Evolutionary conservation across 2,329 filamentous ascomycete genomes (phyloP).

Genomic region (Aureobasidium sp.): DNA sequence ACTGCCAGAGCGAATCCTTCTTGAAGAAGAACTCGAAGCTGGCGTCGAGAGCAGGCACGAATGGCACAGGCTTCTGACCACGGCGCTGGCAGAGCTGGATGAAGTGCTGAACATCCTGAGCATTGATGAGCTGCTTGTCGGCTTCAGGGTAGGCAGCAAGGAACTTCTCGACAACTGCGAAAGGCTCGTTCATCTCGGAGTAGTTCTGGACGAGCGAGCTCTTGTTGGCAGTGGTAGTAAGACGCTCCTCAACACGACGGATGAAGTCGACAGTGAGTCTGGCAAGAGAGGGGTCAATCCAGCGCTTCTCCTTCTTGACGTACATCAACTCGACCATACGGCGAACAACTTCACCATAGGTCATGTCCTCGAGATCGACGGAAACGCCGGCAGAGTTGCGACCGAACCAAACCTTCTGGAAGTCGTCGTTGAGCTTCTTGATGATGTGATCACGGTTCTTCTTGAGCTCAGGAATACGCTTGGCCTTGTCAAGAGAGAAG

Average conservation of each 20-base stretch:
- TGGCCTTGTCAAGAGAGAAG: conserved; percentile 91
- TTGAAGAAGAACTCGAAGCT: conserved; percentile 99
- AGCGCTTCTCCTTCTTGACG: conserved; percentile 79
- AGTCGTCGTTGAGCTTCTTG: conserved; percentile 90
- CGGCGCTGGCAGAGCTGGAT: conserved; percentile 82
- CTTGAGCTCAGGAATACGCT: conserved; percentile 77
- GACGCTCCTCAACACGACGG: conserved; percentile 91
- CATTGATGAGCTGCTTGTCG: conserved; percentile 86
- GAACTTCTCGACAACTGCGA: conserved; percentile 66
- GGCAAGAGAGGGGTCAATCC: conserved; percentile 80
- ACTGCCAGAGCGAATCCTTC: conserved; percentile 99
- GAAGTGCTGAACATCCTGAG: conserved; percentile 97
- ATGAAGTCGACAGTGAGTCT: conserved; percentile 91
- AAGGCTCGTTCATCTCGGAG: conserved; percentile 76
- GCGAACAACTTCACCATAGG: conserved; percentile 77
- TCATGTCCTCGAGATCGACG: conserved; percentile 91
- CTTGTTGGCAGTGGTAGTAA: conserved; percentile 62
- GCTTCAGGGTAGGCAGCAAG: conserved; percentile 77
- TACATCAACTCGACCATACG: conserved; percentile 87
- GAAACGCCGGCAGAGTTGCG: conserved; percentile 70
- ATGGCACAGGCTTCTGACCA: conserved; percentile 92
- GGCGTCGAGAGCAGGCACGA: conserved; percentile 89
- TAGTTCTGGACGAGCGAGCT: conserved; percentile 84
- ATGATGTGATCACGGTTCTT: conserved; percentile 88
- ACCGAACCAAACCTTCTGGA: conserved; percentile 95